Evolutionary conservation across 2,329 filamentous ascomycete genomes (phyloP).

Genomic region (Chrysoporthe austroafricana): DNA sequence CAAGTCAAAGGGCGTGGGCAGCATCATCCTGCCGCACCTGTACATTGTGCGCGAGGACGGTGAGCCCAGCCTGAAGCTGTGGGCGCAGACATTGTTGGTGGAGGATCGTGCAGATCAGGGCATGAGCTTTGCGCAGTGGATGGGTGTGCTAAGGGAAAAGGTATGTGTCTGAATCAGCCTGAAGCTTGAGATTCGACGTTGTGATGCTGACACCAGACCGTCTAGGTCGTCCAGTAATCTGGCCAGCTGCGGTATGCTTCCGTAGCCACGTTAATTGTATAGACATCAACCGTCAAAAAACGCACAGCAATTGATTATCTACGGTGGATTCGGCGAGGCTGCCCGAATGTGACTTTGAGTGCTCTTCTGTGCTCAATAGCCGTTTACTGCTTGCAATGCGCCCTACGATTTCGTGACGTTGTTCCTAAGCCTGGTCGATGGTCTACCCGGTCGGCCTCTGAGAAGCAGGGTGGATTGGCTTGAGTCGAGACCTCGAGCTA

Average conservation of each 20-base stretch:
- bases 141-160: slow-evolving; percentile 93
- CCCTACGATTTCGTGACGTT: not conserved
- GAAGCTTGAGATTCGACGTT: not conserved
- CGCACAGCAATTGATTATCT: not conserved
- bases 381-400: not conserved
- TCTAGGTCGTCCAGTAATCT: slow-evolving; percentile 30
- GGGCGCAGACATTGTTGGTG: slow-evolving; percentile 94
- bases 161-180: slow-evolving; percentile 49
- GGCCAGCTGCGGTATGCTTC: slow-evolving; percentile 13
- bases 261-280: slow-evolving; percentile 29
- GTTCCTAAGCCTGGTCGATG: not conserved
- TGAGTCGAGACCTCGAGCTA: not conserved
- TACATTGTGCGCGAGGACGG: slow-evolving; percentile 96
- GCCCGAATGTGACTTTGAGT: not conserved
- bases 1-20: slow-evolving; percentile 83
- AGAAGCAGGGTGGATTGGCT: not conserved
- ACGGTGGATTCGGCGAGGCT: not conserved
- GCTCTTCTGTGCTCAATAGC: not conserved
- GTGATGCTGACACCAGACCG: slow-evolving; percentile 12
- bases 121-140: slow-evolving; percentile 90
- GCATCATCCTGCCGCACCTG: slow-evolving; percentile 88
- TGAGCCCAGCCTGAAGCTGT: slow-evolving; percentile 91
- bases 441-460: not conserved
- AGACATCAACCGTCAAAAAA: slow-evolving; percentile 10
- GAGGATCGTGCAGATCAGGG: slow-evolving; percentile 95